A percentile compares a stretch with the other conserved stretches of the same genome.
Conservation (phyloP, 495 filamentous ascomycete species). For the Talaromyces wortmannii region DNA sequence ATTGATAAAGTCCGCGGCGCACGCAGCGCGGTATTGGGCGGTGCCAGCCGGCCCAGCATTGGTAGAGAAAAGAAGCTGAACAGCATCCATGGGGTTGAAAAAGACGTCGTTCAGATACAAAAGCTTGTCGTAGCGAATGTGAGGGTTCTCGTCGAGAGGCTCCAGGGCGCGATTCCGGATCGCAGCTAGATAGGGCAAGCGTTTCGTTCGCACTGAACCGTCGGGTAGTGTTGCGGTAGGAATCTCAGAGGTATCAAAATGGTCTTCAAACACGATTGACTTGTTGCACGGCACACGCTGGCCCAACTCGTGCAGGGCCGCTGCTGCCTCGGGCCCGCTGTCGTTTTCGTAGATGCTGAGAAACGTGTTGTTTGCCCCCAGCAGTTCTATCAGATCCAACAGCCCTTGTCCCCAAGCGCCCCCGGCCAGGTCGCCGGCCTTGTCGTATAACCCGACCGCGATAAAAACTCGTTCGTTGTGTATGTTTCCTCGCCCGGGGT, state of each 20-base stretch:
- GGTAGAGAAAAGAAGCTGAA: conserved; percentile 71
- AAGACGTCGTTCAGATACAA: conserved; percentile 73
- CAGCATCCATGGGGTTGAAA: conserved; percentile 63
- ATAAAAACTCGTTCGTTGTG: conserved; percentile 66
- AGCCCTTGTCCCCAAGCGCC: conserved; percentile 63
- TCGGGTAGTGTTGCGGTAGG: conserved; percentile 52
- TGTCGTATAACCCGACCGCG: conserved; percentile 67
- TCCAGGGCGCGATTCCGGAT: conserved; percentile 67
- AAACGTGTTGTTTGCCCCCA: conserved; percentile 44
- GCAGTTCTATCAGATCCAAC: conserved; percentile 52
- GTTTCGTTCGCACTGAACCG: conserved; percentile 56
- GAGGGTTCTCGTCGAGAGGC: conserved; percentile 45
- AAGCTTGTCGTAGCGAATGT: conserved; percentile 52
- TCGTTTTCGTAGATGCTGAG: conserved; percentile 65
- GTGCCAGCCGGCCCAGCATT: conserved; percentile 50
- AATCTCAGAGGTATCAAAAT: conserved; percentile 44
- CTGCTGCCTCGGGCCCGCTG: conserved; percentile 43
- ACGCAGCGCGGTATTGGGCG: conserved; percentile 67
- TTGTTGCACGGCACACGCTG: conserved; percentile 40
- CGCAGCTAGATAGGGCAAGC: conserved; percentile 71
- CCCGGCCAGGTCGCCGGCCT: conserved; percentile 45
- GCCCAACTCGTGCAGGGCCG: conserved; percentile 35
- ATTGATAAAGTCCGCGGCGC: conserved; percentile 69
- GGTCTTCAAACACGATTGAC: conserved; percentile 46
- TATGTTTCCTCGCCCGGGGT: conserved; percentile 53